Evolutionary conservation across 2,329 filamentous ascomycete species (phyloP), one percentile per base, ranked within the genome.

Genomic region (Chrysoporthe puriensis): DNA sequence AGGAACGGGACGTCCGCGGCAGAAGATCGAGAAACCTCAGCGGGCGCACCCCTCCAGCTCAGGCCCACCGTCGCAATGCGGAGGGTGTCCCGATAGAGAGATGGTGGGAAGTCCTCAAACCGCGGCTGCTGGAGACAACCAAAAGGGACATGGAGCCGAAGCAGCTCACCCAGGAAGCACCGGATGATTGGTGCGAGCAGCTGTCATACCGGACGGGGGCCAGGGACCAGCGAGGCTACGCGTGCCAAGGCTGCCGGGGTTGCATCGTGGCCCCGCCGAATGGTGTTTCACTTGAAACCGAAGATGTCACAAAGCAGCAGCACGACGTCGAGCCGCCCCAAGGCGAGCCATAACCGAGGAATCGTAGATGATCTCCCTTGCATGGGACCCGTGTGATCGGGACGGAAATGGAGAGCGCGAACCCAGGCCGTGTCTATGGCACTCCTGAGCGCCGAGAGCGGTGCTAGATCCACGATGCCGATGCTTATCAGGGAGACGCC

Each of bases 241-340:
- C 21, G 32, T 58, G 59, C 63, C 67, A 66, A 68, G 64, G 70
- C 70, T 68, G 62, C 61, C 64, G 62, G 57, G 68, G 65, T 71
- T 75, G 73, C 73, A 71, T 73, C 73, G 72, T 70, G 44, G 72
- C 76, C 74, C 69, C 65, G 73, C 70, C 73, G 58, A 60, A 60
- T 66, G 70, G 71, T 74, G 81, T 83, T 81, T 83, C 79, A 79
- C 73, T 71, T 81, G 82, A 84, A 83, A 84, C 81, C 73, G 73
- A 74, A 77, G 73, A 74, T 74, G 82, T 84, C 77, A 77, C 79
- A 82, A 75, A 73, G 66, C 71, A 71, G 46, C 50, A 56, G 54
- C 56, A 64, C 21, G 36, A 52, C 48, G n/a, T 62, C 50, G 63
- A 56, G 48, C 63, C 42, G 58, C 43, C 34, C 66, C 21, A 44